These are phyloP conservation scores for Dendrocalamus sinicus DNA, from an alignment of 176 grass and related monocot genomes.

Conservation along the genomic window DNA sequence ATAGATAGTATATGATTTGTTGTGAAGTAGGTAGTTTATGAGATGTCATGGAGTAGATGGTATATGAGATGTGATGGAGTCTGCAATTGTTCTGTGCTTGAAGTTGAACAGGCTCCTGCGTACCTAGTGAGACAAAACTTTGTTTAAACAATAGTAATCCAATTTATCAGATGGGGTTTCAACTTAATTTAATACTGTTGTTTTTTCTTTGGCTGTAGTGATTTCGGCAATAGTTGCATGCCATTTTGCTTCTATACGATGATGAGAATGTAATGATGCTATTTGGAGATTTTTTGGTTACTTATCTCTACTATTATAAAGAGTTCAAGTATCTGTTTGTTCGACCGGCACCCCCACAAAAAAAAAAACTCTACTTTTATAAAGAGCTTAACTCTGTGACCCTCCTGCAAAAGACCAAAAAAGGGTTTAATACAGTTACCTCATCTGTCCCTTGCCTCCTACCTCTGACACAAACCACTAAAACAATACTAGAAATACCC, in stretches of 20 bases:
- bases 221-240: constrained; percentile 17
- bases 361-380: not conserved
- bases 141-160: constrained; percentile 12
- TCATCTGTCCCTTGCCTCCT: not conserved
- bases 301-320: not conserved
- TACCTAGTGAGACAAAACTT: not conserved
- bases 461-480: not conserved
- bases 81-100: constrained; percentile 22
- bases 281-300: constrained; percentile 3
- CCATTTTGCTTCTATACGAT: constrained; percentile 23
- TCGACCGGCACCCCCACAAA: not conserved
- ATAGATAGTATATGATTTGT: constrained; percentile 1
- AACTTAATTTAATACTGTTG: constrained; percentile 2
- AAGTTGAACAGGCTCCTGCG: constrained; percentile 21
- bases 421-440: not conserved
- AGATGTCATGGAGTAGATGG: not conserved
- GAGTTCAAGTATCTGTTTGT: not conserved
- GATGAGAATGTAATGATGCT: constrained; percentile 17
- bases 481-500: not conserved
- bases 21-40: not conserved
- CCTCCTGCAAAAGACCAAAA: not conserved
- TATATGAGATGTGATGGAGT: constrained; percentile 4
- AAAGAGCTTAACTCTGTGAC: not conserved
- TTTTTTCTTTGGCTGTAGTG: constrained; percentile 13
- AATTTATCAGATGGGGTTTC: constrained; percentile 6